These are phyloP conservation scores for Eugenia klotzschiana DNA, from an alignment of 441 rosid species.

Conservation along the genomic window DNA sequence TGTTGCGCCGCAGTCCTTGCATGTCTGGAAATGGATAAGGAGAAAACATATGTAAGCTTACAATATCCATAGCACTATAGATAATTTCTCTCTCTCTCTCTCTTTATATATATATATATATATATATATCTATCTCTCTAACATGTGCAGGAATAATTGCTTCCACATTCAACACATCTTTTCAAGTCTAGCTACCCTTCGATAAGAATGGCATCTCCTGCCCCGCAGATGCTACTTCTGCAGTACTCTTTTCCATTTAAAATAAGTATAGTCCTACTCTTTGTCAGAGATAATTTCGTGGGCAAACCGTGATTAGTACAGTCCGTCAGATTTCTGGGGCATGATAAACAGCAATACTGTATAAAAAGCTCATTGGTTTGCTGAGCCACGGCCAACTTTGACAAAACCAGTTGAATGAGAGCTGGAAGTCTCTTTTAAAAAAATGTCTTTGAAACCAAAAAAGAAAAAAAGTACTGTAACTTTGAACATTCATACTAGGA, in stretches of 20 bases:
- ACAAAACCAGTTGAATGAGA: neutral
- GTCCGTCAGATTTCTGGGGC: neutral
- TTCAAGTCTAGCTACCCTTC: neutral
- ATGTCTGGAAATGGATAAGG: slow-evolving; percentile 32
- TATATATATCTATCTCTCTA: neutral
- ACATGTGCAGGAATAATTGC: neutral
- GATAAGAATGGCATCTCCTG: neutral
- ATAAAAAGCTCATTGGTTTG: neutral
- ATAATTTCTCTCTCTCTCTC: neutral
- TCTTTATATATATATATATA: too few relatives aligned
- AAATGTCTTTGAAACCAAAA: neutral
- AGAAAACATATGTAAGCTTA: neutral
- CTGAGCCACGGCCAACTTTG: neutral
- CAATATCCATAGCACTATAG: neutral
- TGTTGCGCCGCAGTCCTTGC: slow-evolving; percentile 65
- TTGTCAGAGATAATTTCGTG: neutral
- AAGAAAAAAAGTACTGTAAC: too few relatives aligned
- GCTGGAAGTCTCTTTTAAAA: neutral
- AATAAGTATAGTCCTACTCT: neutral
- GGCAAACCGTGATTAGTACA: neutral
- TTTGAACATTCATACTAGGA: neutral
- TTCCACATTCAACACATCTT: neutral
- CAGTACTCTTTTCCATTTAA: neutral
- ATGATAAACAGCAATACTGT: neutral
- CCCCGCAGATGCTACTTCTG: neutral